Evolutionary conservation across 2,329 filamentous ascomycete species (phyloP), one percentile per base, ranked within the genome.

Genomic region (Harringtonia lauricola): DNA sequence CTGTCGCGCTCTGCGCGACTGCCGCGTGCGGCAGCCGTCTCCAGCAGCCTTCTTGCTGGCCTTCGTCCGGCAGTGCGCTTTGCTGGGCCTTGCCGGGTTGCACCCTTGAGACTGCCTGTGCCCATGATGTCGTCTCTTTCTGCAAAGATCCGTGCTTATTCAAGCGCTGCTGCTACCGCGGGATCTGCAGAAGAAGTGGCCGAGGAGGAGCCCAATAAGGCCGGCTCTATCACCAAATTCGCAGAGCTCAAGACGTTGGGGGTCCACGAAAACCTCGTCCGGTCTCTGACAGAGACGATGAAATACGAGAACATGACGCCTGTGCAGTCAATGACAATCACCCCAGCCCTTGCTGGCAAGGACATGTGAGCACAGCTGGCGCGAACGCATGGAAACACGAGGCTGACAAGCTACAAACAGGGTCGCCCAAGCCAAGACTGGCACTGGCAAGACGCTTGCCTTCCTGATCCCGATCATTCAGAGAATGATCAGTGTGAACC

Each of bases 361-460:
- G 90, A 95, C 62, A 72, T 95, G 85, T 90, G 73, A 67, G 83
- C 65, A 14, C 13, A 12, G 15, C 26, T n/a, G 13, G 4, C 14
- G 13, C 15, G 39, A 4, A 14, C 17, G 14, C 10, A 24, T 22
- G 14, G 4, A 13, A 31, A 8, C 14, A 13, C 15, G 5, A 31
- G 30, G 24, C 34, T 22, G 12, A n/a, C 28, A 18, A n/a, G 14
- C 29, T 26, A 4, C 15, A 10, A 9, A 21, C 28, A 86, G 83
- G 54, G 73, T 96, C 52, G 92, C 90, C 38, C 92, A 96, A 67
- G 92, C 92, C 47, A 95, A 86, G 66, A 98, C 92, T 9, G 92
- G 92, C 59, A 96, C 92, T 4, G 92, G 92, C 59, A 98, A 98
- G 67, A 98, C 92, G 0, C 67, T 96, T 45, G 92, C 86, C 30